Evolutionary conservation across 1,139 yeast species (phyloP).

Genomic region (Candida frijolesensis): DNA sequence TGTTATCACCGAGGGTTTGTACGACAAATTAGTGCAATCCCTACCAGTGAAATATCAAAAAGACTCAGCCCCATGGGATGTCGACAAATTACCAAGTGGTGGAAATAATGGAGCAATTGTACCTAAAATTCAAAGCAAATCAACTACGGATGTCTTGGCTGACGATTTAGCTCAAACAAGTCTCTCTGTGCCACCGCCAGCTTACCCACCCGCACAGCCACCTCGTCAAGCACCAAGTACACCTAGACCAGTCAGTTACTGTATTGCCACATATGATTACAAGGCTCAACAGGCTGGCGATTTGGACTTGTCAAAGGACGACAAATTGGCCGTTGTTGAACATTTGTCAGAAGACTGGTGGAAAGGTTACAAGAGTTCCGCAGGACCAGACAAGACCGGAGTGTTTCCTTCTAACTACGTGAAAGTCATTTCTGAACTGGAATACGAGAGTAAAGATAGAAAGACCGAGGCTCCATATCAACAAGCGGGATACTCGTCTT

Average conservation of each 20-base stretch:
- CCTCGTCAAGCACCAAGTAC: conserved; percentile 20
- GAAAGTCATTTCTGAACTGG: conserved; percentile 43
- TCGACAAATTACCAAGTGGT: conserved; percentile 35
- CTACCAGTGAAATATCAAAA: conserved; percentile 64
- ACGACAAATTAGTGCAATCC: conserved; percentile 48
- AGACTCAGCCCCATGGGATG: conserved; percentile 56
- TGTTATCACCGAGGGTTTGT: conserved; percentile 65
- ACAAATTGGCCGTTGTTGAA: conserved; percentile 67
- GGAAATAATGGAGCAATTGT: not conserved
- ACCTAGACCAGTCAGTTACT: conserved; percentile 38
- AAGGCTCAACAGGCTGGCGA: conserved; percentile 70
- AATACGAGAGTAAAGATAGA: conserved; percentile 23
- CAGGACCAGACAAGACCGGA: conserved; percentile 59
- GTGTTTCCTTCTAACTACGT: conserved; percentile 92
- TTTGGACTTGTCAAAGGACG: conserved; percentile 64
- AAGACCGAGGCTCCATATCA: conserved; percentile 12
- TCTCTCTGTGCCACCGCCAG: conserved; percentile 21
- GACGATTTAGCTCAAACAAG: conserved; percentile 26
- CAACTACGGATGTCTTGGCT: conserved; percentile 19
- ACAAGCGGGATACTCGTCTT: conserved; percentile 9
- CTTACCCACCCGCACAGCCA: conserved; percentile 20
- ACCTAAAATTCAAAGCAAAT: conserved; percentile 9
- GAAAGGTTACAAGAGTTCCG: conserved; percentile 61
- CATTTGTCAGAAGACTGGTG: conserved; percentile 89
- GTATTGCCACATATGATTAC: conserved; percentile 75